These are phyloP conservation scores for Patellifolia procumbens DNA, from an alignment of 179 eudicot species.

Conservation along the genomic window DNA sequence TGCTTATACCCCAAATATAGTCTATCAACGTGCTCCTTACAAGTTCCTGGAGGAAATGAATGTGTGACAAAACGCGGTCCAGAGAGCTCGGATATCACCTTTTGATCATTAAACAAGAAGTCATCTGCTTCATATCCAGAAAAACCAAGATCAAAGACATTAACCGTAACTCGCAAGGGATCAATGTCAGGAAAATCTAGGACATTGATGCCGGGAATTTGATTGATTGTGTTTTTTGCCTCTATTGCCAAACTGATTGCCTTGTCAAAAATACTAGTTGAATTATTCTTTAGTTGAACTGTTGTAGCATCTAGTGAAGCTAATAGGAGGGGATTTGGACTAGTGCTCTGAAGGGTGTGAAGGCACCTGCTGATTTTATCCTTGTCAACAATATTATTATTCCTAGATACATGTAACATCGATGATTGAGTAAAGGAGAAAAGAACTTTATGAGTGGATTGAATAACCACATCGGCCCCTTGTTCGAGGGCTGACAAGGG, in stretches of 20 bases:
- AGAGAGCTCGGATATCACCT: no score
- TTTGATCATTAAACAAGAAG: no score
- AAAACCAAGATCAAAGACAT: no score
- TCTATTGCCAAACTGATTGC: conserved; percentile 48
- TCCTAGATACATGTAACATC: conserved; percentile 67
- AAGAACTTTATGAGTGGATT: conserved; percentile 69
- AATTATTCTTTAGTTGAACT: conserved; percentile 47
- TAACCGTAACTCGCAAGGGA: no score
- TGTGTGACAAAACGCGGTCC: no score
- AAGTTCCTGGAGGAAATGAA: no score
- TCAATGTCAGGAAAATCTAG: no score
- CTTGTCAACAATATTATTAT: conserved; percentile 45
- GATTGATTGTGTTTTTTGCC: conserved; percentile 35
- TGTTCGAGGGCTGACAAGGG: conserved; percentile 67
- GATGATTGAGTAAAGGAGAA: conserved; percentile 84
- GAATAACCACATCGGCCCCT: conserved; percentile 63
- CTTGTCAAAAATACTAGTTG: conserved; percentile 37
- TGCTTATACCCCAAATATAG: no score
- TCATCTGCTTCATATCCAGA: no score
- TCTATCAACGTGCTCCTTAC: no score
- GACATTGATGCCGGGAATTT: no score
- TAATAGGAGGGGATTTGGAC: conserved; percentile 65
- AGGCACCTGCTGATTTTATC: conserved; percentile 58
- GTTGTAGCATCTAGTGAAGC: conserved; percentile 77
- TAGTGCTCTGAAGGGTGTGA: conserved; percentile 66